These are phyloP conservation scores for Lasiodiplodia gonubiensis DNA, from an alignment of 2,329 filamentous ascomycete genomes.

Conservation along the genomic window DNA sequence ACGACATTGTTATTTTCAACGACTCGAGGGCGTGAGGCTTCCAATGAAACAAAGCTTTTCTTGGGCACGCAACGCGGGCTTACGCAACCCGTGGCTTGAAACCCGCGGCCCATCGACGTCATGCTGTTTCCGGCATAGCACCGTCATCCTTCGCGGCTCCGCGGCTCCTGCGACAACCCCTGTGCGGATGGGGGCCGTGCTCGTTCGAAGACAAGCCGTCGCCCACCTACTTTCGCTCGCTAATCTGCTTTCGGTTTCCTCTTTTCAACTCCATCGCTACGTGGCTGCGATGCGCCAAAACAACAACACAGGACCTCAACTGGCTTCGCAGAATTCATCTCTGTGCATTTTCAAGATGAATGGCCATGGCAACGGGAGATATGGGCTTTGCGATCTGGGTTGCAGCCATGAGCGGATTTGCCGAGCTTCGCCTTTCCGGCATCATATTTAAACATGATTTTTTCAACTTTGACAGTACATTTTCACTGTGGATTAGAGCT, in stretches of 20 bases:
- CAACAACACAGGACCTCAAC: neutral
- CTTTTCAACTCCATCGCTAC: neutral
- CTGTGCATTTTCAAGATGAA: neutral
- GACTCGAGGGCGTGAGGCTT: no score
- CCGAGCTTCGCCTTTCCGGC: neutral
- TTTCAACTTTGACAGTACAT: neutral
- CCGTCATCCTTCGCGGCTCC: neutral
- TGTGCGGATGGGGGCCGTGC: neutral
- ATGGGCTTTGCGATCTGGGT: neutral
- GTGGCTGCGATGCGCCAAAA: neutral
- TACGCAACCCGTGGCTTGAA: no score
- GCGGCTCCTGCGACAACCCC: no score
- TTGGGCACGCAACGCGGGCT: no score
- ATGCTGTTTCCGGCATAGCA: neutral
- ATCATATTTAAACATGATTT: neutral
- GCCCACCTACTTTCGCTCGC: neutral
- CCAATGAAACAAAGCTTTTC: no score
- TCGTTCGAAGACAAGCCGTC: neutral
- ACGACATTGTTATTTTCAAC: no score
- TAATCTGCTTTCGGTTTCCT: neutral
- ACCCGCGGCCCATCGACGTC: no score
- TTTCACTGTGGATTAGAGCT: no score
- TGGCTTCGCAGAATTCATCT: neutral
- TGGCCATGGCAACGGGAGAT: accelerated
- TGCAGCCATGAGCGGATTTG: neutral